Conservation (phyloP, 2,329 filamentous ascomycete genomes). For the Cladosporium austrohemisphaericum region DNA sequence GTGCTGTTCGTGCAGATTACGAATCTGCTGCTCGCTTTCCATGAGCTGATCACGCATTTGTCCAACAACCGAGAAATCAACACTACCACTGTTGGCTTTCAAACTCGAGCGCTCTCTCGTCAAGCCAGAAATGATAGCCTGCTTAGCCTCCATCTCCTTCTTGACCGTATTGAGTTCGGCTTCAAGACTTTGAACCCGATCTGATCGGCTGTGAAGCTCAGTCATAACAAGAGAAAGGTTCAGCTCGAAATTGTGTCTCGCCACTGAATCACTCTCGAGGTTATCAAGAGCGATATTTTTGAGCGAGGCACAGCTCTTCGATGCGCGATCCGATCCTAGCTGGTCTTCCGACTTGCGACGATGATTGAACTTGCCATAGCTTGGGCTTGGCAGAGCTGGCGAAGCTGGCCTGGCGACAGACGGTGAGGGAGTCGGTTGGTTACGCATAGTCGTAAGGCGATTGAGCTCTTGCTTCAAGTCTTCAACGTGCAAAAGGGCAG, state of each 20-base stretch:
- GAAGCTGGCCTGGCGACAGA: slow-evolving; percentile 39
- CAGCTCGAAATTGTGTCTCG: slow-evolving; percentile 87
- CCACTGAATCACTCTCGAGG: slow-evolving; percentile 75
- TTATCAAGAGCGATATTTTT: slow-evolving; percentile 84
- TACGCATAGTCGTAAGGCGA: slow-evolving; percentile 51
- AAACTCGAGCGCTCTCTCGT: slow-evolving; percentile 90
- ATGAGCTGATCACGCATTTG: slow-evolving; percentile 84
- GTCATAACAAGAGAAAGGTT: slow-evolving; percentile 91
- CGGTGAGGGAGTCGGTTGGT: slow-evolving; percentile 22
- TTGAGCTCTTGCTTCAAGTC: slow-evolving; percentile 84
- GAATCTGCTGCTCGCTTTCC: slow-evolving; percentile 76
- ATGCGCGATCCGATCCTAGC: slow-evolving; percentile 65
- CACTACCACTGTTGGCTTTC: slow-evolving; percentile 62
- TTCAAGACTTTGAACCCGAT: slow-evolving; percentile 86
- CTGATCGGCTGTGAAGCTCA: slow-evolving; percentile 79
- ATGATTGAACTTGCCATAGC: slow-evolving; percentile 53
- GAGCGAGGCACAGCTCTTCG: slow-evolving; percentile 84
- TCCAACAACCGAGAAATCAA: slow-evolving; percentile 88
- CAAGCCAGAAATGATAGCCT: slow-evolving; percentile 89
- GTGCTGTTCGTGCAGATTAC: slow-evolving; percentile 68
- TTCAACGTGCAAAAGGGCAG: slow-evolving; percentile 80
- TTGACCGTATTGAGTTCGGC: slow-evolving; percentile 75
- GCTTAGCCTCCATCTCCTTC: slow-evolving; percentile 97
- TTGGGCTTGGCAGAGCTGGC: slow-evolving; percentile 12
- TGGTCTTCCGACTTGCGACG: slow-evolving; percentile 33